Percentiles rank a stretch among this genome's conserved stretches.
Evolutionary conservation across 2,329 filamentous ascomycete species (phyloP).

Genomic region (Leptographium galeiforme): DNA sequence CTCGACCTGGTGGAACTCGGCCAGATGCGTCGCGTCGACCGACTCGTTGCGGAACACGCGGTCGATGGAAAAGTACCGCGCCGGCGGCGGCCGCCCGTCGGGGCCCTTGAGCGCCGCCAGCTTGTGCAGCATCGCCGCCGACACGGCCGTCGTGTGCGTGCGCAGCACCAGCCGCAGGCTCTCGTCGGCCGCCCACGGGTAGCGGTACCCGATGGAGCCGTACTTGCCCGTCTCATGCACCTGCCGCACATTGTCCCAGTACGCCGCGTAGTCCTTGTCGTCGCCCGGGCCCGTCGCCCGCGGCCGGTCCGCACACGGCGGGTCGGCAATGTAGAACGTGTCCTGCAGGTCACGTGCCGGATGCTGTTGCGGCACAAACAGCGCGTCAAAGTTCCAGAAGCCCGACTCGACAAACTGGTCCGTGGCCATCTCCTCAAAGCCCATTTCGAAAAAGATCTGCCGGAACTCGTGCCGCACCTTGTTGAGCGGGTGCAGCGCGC

Average conservation of each 20-base stretch:
- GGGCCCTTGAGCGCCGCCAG: slow-evolving; percentile 65
- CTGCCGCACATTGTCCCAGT: slow-evolving; percentile 75
- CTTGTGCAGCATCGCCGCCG: slow-evolving; percentile 80
- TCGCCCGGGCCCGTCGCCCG: slow-evolving; percentile 37
- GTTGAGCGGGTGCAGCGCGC: slow-evolving; percentile 60
- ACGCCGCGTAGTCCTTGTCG: slow-evolving; percentile 61
- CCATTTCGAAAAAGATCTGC: slow-evolving; percentile 98
- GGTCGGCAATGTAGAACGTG: slow-evolving; percentile 92
- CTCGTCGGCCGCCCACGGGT: slow-evolving; percentile 84
- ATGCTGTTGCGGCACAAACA: slow-evolving; percentile 96
- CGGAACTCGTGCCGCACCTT: slow-evolving; percentile 94
- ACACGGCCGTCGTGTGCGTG: slow-evolving; percentile 91
- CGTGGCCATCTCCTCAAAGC: slow-evolving; percentile 96
- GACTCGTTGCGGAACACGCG: slow-evolving; percentile 96
- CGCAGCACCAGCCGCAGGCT: slow-evolving; percentile 76
- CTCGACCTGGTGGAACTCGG: slow-evolving; percentile 98
- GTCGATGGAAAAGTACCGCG: slow-evolving; percentile 98
- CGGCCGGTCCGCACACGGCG: slow-evolving; percentile 58
- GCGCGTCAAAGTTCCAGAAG: slow-evolving; percentile 98
- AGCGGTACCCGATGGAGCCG: slow-evolving; percentile 90
- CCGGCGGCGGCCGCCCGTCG: slow-evolving; percentile 48
- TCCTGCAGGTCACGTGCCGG: slow-evolving; percentile 95
- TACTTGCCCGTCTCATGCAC: slow-evolving; percentile 89
- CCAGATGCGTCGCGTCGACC: slow-evolving; percentile 90
- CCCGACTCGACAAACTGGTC: slow-evolving; percentile 88